Conservation (phyloP, 1,284 basidiomycete genomes). For the Austroboletus niveus region DNA sequence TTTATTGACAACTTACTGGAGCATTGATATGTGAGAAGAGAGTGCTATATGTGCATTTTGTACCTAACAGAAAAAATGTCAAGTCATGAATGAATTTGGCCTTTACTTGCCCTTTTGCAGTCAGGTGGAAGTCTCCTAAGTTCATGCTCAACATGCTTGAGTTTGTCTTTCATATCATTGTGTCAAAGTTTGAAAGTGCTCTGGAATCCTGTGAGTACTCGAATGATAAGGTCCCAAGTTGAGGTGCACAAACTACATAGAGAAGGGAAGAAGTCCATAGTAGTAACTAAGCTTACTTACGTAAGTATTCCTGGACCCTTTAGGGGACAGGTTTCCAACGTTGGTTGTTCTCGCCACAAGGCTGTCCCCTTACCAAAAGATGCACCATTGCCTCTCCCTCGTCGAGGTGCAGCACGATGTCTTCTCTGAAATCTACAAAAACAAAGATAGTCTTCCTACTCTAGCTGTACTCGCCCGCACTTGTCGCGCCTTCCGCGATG, state of each 20-base stretch:
- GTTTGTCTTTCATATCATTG: conserved; percentile 73
- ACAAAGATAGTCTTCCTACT: background rate
- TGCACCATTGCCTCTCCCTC: conserved; percentile 27
- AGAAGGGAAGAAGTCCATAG: no score
- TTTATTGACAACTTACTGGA: conserved; percentile 61
- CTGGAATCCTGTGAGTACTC: conserved; percentile 31
- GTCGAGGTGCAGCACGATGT: conserved; percentile 24
- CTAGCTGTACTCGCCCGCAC: conserved; percentile 30
- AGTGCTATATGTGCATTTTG: conserved; percentile 52
- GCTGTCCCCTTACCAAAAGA: background rate
- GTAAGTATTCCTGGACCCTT: no score
- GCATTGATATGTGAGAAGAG: conserved; percentile 52
- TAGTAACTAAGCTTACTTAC: no score
- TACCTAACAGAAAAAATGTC: conserved; percentile 38
- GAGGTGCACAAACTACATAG: conserved; percentile 48
- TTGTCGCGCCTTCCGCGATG: conserved; percentile 21
- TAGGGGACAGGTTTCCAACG: no score
- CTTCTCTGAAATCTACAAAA: conserved; percentile 15
- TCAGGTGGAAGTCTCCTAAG: conserved; percentile 67
- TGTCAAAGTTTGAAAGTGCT: conserved; percentile 66
- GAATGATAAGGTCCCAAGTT: background rate
- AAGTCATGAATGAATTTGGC: background rate
- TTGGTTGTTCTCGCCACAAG: no score
- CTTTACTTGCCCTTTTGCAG: conserved; percentile 53
- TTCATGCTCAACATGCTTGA: conserved; percentile 73